These are phyloP conservation scores for Zizania palustris DNA, from an alignment of 202 grass and related monocot species.

Conservation along the genomic window DNA sequence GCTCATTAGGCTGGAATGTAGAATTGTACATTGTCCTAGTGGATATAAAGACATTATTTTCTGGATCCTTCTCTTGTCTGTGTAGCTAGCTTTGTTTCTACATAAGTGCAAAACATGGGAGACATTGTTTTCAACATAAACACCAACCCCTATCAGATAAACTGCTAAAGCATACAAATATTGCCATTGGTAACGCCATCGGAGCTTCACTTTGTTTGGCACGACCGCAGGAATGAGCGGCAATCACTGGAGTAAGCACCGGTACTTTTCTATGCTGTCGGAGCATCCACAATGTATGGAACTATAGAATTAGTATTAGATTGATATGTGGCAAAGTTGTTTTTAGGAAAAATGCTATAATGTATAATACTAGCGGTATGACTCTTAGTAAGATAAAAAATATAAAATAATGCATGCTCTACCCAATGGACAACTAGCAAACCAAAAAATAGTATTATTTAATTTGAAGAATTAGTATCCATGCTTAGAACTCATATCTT, in stretches of 20 bases:
- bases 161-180: neutral
- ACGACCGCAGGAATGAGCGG: neutral
- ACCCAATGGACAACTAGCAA: too few relatives aligned
- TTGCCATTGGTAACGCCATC: neutral
- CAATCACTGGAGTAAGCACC: neutral
- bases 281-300: too few relatives aligned
- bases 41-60: slow-evolving; percentile 4
- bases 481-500: too few relatives aligned
- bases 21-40: neutral
- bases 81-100: slow-evolving; percentile 31
- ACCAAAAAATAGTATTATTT: too few relatives aligned
- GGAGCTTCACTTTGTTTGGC: neutral
- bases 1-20: neutral
- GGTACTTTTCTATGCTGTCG: neutral
- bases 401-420: too few relatives aligned
- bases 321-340: too few relatives aligned
- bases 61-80: slow-evolving; percentile 1
- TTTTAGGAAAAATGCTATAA: too few relatives aligned
- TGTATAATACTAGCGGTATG: too few relatives aligned
- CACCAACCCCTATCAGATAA: neutral
- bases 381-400: too few relatives aligned
- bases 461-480: too few relatives aligned
- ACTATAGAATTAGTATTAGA: too few relatives aligned
- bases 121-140: neutral
- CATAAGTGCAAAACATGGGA: neutral